These are phyloP conservation scores for Podosphaera xanthii DNA, from an alignment of 2,329 filamentous ascomycete genomes.

Conservation along the genomic window DNA sequence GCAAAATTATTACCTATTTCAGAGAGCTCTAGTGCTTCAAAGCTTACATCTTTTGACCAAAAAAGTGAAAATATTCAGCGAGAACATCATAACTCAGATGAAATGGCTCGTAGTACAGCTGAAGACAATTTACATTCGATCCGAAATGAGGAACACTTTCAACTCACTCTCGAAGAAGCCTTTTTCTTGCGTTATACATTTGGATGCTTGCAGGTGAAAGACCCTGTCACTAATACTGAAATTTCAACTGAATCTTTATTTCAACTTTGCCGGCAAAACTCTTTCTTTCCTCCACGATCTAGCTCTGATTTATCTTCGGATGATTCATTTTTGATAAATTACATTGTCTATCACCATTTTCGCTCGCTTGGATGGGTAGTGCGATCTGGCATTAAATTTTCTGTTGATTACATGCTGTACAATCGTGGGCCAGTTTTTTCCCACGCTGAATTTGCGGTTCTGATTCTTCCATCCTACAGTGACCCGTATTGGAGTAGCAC, in stretches of 20 bases:
- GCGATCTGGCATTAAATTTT: conserved; percentile 81
- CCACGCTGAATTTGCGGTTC: conserved; percentile 78
- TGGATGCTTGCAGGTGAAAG: conserved; percentile 43
- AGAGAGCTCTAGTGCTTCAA: neutral
- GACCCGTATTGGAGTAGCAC: conserved; percentile 44
- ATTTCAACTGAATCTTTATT: conserved; percentile 37
- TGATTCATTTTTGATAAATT: conserved; percentile 67
- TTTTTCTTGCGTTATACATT: conserved; percentile 75
- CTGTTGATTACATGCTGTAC: conserved; percentile 86
- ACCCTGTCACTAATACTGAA: conserved; percentile 22
- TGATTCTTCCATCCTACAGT: conserved; percentile 64
- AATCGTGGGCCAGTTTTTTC: conserved; percentile 80
- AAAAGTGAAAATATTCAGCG: conserved; percentile 37
- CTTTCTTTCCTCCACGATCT: conserved; percentile 37
- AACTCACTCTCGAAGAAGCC: conserved; percentile 71
- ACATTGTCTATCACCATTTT: conserved; percentile 87
- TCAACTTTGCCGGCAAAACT: conserved; percentile 42
- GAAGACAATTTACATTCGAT: conserved; percentile 15
- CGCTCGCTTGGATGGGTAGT: conserved; percentile 89
- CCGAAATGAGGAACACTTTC: conserved; percentile 59
- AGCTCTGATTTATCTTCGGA: conserved; percentile 37
- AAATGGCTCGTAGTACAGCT: neutral
- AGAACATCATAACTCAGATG: conserved; percentile 16
- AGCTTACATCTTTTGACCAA: conserved; percentile 12
- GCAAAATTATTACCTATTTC: no score